These are phyloP conservation scores for Daldinia bambusicola DNA, from an alignment of 495 filamentous ascomycete genomes.

Conservation along the genomic window DNA sequence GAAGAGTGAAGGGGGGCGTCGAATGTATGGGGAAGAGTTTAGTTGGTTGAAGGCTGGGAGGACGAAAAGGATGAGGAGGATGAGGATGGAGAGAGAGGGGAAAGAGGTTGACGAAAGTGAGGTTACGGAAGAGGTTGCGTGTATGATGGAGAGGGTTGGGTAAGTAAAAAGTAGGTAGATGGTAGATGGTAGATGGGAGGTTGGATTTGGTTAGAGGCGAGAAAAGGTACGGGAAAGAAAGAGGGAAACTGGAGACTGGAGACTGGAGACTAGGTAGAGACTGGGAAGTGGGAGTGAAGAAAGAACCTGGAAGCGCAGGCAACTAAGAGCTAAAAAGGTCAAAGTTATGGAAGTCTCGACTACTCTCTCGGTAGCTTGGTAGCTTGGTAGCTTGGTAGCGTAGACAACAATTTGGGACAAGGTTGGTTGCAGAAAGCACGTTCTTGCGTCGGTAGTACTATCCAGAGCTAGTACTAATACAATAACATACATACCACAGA, in stretches of 20 bases:
- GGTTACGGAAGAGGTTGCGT: slow-evolving; percentile 39
- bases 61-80: slow-evolving; percentile 34
- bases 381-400: neutral
- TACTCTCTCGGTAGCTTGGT: slow-evolving; percentile 4
- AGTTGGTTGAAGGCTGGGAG: slow-evolving; percentile 39
- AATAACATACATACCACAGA: slow-evolving; percentile 1
- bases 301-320: slow-evolving; percentile 46
- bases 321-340: slow-evolving; percentile 13
- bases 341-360: slow-evolving; percentile 19
- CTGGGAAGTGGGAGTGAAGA: slow-evolving; percentile 41
- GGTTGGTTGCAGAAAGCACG: slow-evolving; percentile 37
- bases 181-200: slow-evolving; percentile 17
- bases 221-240: slow-evolving; percentile 42
- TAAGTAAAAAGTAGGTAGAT: slow-evolving; percentile 15
- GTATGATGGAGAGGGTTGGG: slow-evolving; percentile 23
- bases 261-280: neutral
- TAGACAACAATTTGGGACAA: slow-evolving; percentile 36
- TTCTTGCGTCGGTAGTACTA: slow-evolving; percentile 38
- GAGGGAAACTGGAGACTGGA: slow-evolving; percentile 16
- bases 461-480: slow-evolving; percentile 35
- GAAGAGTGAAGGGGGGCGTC: slow-evolving; percentile 40
- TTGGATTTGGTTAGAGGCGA: slow-evolving; percentile 25
- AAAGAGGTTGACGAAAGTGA: slow-evolving; percentile 44
- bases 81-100: slow-evolving; percentile 37
- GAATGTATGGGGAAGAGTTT: slow-evolving; percentile 38